Evolutionary conservation across 2,329 filamentous ascomycete species (phyloP), one percentile per base, ranked within the genome.

Genomic region (Coniochaeta sp.): DNA sequence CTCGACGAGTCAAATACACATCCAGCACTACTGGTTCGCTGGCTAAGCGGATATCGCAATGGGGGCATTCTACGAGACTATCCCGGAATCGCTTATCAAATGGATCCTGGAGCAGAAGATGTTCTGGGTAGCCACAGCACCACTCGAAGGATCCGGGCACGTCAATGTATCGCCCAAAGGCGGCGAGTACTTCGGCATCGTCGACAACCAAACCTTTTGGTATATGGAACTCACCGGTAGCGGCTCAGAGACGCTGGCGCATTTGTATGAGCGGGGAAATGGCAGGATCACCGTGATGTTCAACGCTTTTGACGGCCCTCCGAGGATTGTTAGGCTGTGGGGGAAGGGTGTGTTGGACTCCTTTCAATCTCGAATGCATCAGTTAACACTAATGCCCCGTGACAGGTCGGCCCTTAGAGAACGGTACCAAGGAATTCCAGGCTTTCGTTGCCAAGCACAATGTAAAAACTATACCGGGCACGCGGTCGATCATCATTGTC

Each of bases 161-260:
- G 78, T 93, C 76, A 93, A 93, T 68, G 75, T 91, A 59, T 92
- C 89, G 0, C 88, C 90, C 56, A 91, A 93, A 72, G 89, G 89
- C 56, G 87, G 84, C 28, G 59, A 57, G 32, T 69, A 67, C 57
- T 75, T 75, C 42, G 73, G 74, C 5, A 44, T 74, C 6, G 64
- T 72, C 6, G 30, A 47, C 17, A 4, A n/a, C 7, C 66, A 63
- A 30, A 73, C 68, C 1, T 75, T 76, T 58, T 75, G 72, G 70
- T 93, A 92, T 69, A 78, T 91, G 59, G 89, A 93, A 69, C 82
- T 86, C 62, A 91, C 87, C 1, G 90, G 89, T 32, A 89, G 86
- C 34, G 89, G 89, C 26, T 86, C 81, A 68, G 90, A 93, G 75
- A 93, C 89, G 3, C 87, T 93, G 62, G 79, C 84, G 4, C 89